phyloP scores from a whole-genome alignment of 208 protist species.

The Trypanosoma caninum region DNA sequence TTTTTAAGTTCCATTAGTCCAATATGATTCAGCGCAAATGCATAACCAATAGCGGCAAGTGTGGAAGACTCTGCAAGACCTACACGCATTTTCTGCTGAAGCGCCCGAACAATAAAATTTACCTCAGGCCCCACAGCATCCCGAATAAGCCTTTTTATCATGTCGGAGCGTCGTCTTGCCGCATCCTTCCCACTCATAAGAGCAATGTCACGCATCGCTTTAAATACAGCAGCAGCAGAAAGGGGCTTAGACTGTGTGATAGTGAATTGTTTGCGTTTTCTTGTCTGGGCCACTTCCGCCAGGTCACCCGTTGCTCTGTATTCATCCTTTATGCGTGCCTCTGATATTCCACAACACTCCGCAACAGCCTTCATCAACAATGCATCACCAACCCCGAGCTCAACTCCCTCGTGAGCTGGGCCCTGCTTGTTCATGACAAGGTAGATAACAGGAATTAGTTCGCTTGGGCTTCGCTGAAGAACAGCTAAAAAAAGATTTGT shows the following conservation, averaged over 20 bases:
- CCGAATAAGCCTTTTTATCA: slow-evolving; percentile 94
- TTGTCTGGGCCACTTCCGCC: slow-evolving; percentile 92
- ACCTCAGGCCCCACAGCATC: slow-evolving; percentile 90
- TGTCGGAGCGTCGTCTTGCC: slow-evolving; percentile 86
- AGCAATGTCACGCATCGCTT: slow-evolving; percentile 89
- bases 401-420: slow-evolving; percentile 95
- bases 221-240: slow-evolving; percentile 90
- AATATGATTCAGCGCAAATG: slow-evolving; percentile 82
- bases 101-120: slow-evolving; percentile 94
- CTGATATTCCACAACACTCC: slow-evolving; percentile 92
- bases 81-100: slow-evolving; percentile 98
- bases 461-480: slow-evolving; percentile 73
- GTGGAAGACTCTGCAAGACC: slow-evolving; percentile 96
- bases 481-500: slow-evolving; percentile 85
- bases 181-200: slow-evolving; percentile 86
- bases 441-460: slow-evolving; percentile 92
- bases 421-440: slow-evolving; percentile 96
- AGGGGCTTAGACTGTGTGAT: slow-evolving; percentile 92
- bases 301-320: slow-evolving; percentile 93
- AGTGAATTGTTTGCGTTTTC: slow-evolving; percentile 82
- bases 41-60: slow-evolving; percentile 92
- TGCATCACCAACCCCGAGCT: slow-evolving; percentile 97
- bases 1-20: slow-evolving; percentile 26
- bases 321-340: slow-evolving; percentile 79
- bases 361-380: slow-evolving; percentile 94